These are phyloP conservation scores for Torulaspora microellipsoides DNA, from an alignment of 805 yeast genomes.

Conservation along the genomic window DNA sequence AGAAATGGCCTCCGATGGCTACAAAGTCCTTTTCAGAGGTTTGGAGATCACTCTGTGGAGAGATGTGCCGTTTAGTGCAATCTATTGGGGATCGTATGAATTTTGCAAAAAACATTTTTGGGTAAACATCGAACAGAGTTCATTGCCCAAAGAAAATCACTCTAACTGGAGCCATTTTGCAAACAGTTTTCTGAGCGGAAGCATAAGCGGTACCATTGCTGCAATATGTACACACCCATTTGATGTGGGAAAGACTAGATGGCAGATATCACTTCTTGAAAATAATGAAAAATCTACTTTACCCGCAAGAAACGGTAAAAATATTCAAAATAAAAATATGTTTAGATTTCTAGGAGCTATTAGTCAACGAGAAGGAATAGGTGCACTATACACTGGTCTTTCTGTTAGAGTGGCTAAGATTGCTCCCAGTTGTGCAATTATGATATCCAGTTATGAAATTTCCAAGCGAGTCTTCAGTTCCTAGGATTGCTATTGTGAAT, in stretches of 20 bases:
- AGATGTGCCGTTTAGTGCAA: slow-evolving; percentile 94
- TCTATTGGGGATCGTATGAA: slow-evolving; percentile 91
- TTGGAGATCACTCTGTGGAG: slow-evolving; percentile 87
- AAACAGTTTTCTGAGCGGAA: slow-evolving; percentile 75
- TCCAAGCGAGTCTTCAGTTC: slow-evolving; percentile 57
- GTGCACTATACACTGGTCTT: slow-evolving; percentile 82
- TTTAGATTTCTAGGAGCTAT: slow-evolving; percentile 61
- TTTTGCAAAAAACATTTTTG: slow-evolving; percentile 35
- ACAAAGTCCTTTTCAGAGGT: slow-evolving; percentile 71
- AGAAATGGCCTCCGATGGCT: slow-evolving; percentile 55
- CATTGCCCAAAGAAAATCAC: slow-evolving; percentile 11
- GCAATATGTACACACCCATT: slow-evolving; percentile 90
- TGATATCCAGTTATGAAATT: slow-evolving; percentile 92
- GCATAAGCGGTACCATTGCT: slow-evolving; percentile 77
- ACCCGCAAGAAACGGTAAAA: slow-evolving; percentile 10
- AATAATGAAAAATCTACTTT: slow-evolving; percentile 6
- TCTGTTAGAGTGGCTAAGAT: slow-evolving; percentile 83
- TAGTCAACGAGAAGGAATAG: slow-evolving; percentile 65
- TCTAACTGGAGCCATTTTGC: slow-evolving; percentile 45
- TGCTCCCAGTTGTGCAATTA: slow-evolving; percentile 97
- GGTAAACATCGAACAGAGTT: slow-evolving; percentile 16
- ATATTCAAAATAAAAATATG: slow-evolving; percentile 44
- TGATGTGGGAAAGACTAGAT: slow-evolving; percentile 93
- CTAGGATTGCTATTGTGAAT: not conserved
- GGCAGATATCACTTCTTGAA: slow-evolving; percentile 54